A percentile compares a stretch with the other conserved stretches of the same genome.
Evolutionary conservation across 2,329 filamentous ascomycete species (phyloP).

Genomic region (Colletotrichum lentis): DNA sequence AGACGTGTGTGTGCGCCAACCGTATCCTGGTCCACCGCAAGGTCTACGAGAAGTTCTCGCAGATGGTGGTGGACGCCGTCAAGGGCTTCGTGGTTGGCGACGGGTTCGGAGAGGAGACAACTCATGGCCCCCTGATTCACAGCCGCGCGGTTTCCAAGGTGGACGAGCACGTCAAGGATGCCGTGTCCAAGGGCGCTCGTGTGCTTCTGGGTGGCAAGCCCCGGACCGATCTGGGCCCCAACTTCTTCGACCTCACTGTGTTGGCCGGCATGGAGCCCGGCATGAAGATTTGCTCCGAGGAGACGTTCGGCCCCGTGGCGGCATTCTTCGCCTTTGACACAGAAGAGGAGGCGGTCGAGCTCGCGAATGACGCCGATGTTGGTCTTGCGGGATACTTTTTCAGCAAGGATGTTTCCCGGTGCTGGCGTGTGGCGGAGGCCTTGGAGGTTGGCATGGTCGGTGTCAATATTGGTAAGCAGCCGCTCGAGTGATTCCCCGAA

Average conservation of each 20-base stretch:
- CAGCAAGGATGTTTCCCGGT: slow-evolving; percentile 62
- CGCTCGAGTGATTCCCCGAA: too few species aligned
- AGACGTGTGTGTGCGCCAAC: slow-evolving; percentile 73
- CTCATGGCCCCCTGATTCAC: slow-evolving; percentile 78
- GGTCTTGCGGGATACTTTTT: slow-evolving; percentile 70
- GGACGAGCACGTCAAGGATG: slow-evolving; percentile 73
- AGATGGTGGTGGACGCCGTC: slow-evolving; percentile 66
- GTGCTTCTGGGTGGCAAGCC: slow-evolving; percentile 67
- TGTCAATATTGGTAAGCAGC: slow-evolving; percentile 57
- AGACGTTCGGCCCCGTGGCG: slow-evolving; percentile 58
- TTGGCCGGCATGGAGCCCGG: slow-evolving; percentile 53
- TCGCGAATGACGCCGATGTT: slow-evolving; percentile 64
- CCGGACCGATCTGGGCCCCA: slow-evolving; percentile 49
- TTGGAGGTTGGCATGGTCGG: slow-evolving; percentile 70
- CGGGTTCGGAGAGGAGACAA: slow-evolving; percentile 73
- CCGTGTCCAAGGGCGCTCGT: slow-evolving; percentile 74
- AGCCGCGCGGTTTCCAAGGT: slow-evolving; percentile 75
- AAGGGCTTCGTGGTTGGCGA: slow-evolving; percentile 72
- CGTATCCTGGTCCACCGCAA: slow-evolving; percentile 70
- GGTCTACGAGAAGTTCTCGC: slow-evolving; percentile 70
- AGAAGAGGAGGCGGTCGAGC: slow-evolving; percentile 52
- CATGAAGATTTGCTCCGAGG: slow-evolving; percentile 58
- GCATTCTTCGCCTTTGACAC: slow-evolving; percentile 54
- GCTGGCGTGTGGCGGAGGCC: slow-evolving; percentile 59
- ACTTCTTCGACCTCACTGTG: slow-evolving; percentile 57